Conservation (phyloP, 2,329 filamentous ascomycete genomes). For the Aspergillus pseudoglaucus region DNA sequence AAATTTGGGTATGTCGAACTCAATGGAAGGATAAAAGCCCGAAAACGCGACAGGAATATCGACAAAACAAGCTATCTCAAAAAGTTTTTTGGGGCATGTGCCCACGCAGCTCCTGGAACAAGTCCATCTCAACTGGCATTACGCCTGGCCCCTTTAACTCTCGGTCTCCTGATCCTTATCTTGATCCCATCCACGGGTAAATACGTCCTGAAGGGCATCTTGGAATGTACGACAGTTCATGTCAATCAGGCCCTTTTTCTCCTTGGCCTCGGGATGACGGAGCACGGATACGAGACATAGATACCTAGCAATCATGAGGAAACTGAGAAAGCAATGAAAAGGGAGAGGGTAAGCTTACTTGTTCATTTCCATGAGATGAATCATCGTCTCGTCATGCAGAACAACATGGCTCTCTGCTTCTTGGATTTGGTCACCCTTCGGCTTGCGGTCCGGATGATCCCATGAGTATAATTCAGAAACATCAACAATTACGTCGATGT, state of each 20-base stretch:
- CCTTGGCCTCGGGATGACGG: conserved; percentile 57
- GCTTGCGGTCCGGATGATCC: conserved; percentile 42
- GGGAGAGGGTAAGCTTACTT: conserved; percentile 41
- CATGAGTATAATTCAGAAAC: conserved; percentile 93
- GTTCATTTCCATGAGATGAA: conserved; percentile 62
- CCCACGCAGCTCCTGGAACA: not conserved
- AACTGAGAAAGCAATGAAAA: not conserved
- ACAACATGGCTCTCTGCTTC: conserved; percentile 59
- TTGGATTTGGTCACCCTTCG: conserved; percentile 41
- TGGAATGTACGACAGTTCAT: conserved; percentile 61
- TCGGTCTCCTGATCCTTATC: conserved; percentile 22
- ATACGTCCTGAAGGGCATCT: conserved; percentile 56
- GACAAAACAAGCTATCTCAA: not conserved
- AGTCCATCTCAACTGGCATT: not conserved
- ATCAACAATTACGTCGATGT: conserved; percentile 97
- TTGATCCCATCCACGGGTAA: conserved; percentile 46
- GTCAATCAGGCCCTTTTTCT: conserved; percentile 59
- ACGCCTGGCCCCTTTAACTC: conserved; percentile 2
- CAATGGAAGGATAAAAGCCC: not conserved
- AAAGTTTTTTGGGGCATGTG: not conserved
- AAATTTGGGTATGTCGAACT: not conserved
- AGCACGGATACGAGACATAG: conserved; percentile 60
- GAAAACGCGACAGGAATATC: not conserved
- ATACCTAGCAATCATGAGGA: conserved; percentile 41
- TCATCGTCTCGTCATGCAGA: conserved; percentile 55